These are phyloP conservation scores for Aspergillus nanangensis DNA, from an alignment of 495 filamentous ascomycete genomes.

Conservation along the genomic window DNA sequence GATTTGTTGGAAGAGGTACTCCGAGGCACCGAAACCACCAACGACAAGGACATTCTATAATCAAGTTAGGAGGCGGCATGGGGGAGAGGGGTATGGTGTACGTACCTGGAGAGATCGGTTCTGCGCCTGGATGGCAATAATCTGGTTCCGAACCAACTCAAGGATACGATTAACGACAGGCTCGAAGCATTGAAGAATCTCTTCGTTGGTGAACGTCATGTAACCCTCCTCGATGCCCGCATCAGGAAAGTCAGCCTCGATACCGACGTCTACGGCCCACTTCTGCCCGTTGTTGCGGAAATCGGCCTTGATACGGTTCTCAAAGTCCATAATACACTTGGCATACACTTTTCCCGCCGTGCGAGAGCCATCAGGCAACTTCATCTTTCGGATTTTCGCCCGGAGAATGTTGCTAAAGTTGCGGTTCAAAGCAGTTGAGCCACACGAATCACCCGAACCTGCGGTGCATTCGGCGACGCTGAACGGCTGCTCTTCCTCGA, in stretches of 20 bases:
- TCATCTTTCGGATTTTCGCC: conserved; percentile 80
- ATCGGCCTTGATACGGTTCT: conserved; percentile 78
- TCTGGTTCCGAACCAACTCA: conserved; percentile 74
- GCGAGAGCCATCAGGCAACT: conserved; percentile 71
- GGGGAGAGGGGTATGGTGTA: too few species aligned
- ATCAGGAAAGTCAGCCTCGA: conserved; percentile 75
- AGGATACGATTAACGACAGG: conserved; percentile 75
- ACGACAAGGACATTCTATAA: conserved; percentile 69
- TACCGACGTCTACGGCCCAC: conserved; percentile 79
- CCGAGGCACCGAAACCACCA: conserved; percentile 75
- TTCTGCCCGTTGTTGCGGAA: conserved; percentile 81
- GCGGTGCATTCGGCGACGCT: conserved; percentile 74
- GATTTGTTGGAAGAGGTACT: conserved; percentile 82
- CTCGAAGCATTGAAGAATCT: conserved; percentile 78
- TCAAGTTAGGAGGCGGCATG: conserved; percentile 13
- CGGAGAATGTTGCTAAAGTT: conserved; percentile 78
- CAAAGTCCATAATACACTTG: conserved; percentile 83
- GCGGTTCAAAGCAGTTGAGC: conserved; percentile 73
- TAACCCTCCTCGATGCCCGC: conserved; percentile 77
- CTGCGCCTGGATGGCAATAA: conserved; percentile 76
- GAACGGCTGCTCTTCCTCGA: conserved; percentile 74
- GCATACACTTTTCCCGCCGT: conserved; percentile 76
- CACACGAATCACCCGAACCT: conserved; percentile 74
- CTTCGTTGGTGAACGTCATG: conserved; percentile 81
- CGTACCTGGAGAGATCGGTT: conserved; percentile 67